phyloP scores from a whole-genome alignment of 192 early-diverging fungal species.

The Backusella circina region DNA sequence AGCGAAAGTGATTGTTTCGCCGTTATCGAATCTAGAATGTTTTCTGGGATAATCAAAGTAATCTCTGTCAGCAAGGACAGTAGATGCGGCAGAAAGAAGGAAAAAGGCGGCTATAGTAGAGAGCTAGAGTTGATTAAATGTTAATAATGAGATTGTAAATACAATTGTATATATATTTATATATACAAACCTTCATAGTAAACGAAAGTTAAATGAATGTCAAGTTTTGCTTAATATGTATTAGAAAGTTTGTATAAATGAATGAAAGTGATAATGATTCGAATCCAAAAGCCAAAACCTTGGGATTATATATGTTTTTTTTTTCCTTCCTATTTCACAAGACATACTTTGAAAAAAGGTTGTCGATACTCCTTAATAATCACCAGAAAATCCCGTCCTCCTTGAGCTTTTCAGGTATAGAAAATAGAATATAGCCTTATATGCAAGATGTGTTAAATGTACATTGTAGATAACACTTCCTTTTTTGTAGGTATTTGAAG shows the following conservation, averaged over 20 bases:
- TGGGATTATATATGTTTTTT: not conserved
- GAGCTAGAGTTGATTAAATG: not conserved
- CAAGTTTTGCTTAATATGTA: not conserved
- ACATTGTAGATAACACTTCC: not conserved
- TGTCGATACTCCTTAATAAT: not conserved
- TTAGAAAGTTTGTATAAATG: not conserved
- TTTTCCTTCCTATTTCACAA: not conserved
- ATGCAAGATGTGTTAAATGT: not conserved
- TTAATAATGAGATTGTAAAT: not conserved
- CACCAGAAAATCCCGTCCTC: not conserved
- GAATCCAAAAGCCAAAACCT: not conserved
- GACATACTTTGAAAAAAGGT: not conserved
- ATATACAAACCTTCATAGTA: not conserved
- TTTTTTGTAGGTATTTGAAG: not conserved
- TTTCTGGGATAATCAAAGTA: not conserved
- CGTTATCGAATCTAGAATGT: not conserved
- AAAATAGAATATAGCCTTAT: not conserved
- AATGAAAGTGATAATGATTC: constrained; percentile 6
- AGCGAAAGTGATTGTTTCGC: not conserved
- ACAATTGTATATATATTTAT: not conserved
- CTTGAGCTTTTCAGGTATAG: not conserved
- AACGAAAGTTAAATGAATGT: constrained; percentile 6
- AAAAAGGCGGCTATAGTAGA: constrained; percentile 6
- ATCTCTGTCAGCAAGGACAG: not conserved
- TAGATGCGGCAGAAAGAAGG: not conserved